Evolutionary conservation across 768 basidiomycete genomes (phyloP).

Genomic region (Filobasidium wieringae): DNA sequence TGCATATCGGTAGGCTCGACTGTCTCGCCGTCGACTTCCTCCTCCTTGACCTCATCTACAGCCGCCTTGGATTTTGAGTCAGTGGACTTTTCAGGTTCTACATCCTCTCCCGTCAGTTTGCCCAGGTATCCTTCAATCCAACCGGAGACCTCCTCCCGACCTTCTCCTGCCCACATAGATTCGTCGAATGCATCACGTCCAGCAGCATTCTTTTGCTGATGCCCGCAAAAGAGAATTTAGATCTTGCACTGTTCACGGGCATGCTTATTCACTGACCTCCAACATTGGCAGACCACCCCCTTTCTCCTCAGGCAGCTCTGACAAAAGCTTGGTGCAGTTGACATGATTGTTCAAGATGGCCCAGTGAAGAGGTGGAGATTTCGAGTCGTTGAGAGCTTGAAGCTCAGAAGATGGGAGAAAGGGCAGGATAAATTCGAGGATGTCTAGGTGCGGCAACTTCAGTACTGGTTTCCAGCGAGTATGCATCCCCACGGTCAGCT

Average conservation of each 20-base stretch:
- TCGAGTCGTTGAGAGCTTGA: slow-evolving; percentile 53
- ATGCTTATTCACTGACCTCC: slow-evolving; percentile 21
- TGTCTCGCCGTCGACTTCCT: slow-evolving; percentile 40
- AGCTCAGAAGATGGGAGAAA: slow-evolving; percentile 46
- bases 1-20: slow-evolving; percentile 14
- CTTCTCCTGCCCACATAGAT: slow-evolving; percentile 35
- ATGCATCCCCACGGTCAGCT: slow-evolving; percentile 12
- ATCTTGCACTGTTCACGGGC: background rate
- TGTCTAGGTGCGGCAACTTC: slow-evolving; percentile 47
- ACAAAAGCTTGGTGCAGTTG: slow-evolving; percentile 28
- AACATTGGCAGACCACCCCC: slow-evolving; percentile 33
- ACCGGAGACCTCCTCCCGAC: slow-evolving; percentile 37
- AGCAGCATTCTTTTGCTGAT: slow-evolving; percentile 28
- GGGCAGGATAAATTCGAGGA: slow-evolving; percentile 63
- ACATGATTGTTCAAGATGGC: slow-evolving; percentile 76
- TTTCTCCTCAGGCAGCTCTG: slow-evolving; percentile 32
- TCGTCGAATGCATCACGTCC: slow-evolving; percentile 35
- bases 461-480: background rate
- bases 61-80: slow-evolving; percentile 76
- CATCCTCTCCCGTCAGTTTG: slow-evolving; percentile 62
- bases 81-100: slow-evolving; percentile 66
- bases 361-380: slow-evolving; percentile 85
- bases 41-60: slow-evolving; percentile 62
- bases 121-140: slow-evolving; percentile 48
- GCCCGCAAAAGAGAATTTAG: background rate